These are phyloP conservation scores for Cryptococcus sp. DNA, from an alignment of 1,284 basidiomycete genomes.

Conservation along the genomic window DNA sequence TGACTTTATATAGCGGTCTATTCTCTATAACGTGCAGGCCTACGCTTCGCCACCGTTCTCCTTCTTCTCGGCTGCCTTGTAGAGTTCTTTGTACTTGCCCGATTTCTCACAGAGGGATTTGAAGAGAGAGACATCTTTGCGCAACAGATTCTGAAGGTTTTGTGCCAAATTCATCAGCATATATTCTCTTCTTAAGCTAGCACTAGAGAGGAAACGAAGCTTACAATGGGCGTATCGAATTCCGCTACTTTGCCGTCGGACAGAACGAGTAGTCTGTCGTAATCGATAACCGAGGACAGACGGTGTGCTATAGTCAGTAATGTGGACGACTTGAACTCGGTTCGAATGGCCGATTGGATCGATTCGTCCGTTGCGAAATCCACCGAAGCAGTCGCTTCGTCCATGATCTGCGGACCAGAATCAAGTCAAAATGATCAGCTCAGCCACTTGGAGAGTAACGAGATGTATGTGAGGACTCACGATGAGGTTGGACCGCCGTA, in stretches of 20 bases:
- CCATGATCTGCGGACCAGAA: slow-evolving; percentile 59
- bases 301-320: slow-evolving; percentile 84
- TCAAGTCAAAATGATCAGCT: background rate
- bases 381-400: slow-evolving; percentile 80
- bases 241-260: slow-evolving; percentile 76
- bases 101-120: slow-evolving; percentile 79
- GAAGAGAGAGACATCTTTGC: slow-evolving; percentile 72
- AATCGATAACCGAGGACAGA: slow-evolving; percentile 67
- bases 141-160: slow-evolving; percentile 61
- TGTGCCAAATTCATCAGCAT: too few species aligned
- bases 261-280: slow-evolving; percentile 77
- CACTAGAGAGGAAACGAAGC: slow-evolving; percentile 6
- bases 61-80: slow-evolving; percentile 48
- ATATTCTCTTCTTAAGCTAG: background rate
- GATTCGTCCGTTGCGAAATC: slow-evolving; percentile 69
- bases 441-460: background rate
- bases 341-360: slow-evolving; percentile 77
- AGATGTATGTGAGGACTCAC: slow-evolving; percentile 24
- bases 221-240: slow-evolving; percentile 72
- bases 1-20: too few species aligned
- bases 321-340: slow-evolving; percentile 72
- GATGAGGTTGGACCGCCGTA: slow-evolving; percentile 73
- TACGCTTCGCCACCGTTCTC: slow-evolving; percentile 20
- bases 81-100: slow-evolving; percentile 67
- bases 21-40: background rate